Conservation (phyloP, 495 filamentous ascomycete genomes). For the Tuber indicum region DNA sequence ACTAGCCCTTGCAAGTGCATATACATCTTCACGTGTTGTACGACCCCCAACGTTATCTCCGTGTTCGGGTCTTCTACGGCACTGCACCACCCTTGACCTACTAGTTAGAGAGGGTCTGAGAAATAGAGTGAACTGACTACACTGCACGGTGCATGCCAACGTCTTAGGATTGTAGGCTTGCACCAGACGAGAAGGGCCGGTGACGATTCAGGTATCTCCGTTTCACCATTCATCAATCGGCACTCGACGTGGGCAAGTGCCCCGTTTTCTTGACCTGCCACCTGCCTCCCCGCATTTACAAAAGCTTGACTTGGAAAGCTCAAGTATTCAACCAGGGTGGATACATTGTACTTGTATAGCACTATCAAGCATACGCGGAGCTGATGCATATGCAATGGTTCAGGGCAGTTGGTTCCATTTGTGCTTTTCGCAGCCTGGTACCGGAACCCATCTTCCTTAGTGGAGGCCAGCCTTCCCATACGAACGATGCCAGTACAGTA, state of each 20-base stretch:
- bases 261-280: slow-evolving; percentile 14
- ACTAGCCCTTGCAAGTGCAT: slow-evolving; percentile 7
- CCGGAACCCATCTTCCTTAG: background rate
- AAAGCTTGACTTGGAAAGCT: slow-evolving; percentile 6
- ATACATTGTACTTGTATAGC: background rate
- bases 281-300: slow-evolving; percentile 4
- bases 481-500: background rate
- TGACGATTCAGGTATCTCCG: background rate
- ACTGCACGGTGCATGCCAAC: background rate
- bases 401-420: background rate
- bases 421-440: background rate
- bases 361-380: background rate
- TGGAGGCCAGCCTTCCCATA: background rate
- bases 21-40: slow-evolving; percentile 31
- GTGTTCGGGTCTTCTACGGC: background rate
- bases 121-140: background rate
- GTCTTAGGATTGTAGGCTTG: background rate
- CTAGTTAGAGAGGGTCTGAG: background rate
- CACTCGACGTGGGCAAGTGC: background rate
- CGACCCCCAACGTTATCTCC: slow-evolving; percentile 20
- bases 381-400: background rate
- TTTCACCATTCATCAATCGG: background rate
- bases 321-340: background rate
- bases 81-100: background rate
- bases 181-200: background rate